A percentile compares a stretch with the other conserved stretches of the same genome.
Conservation (phyloP, 305 asterid genomes). For the Vinca major region DNA sequence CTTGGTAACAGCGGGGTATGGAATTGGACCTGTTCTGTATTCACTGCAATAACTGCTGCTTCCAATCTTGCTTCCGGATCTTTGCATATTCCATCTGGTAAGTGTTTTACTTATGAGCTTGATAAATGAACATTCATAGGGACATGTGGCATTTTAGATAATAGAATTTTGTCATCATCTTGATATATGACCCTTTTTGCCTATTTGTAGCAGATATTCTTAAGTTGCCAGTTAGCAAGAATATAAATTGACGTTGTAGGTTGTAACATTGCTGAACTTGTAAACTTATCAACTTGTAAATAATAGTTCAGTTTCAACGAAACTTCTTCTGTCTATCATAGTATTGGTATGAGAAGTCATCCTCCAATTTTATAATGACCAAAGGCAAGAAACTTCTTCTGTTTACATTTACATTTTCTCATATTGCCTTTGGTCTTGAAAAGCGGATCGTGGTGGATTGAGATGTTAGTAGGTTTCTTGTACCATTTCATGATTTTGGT, state of each 20-base stretch:
- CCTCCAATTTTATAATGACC: too few species aligned
- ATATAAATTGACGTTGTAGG: not conserved
- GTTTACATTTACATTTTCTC: not conserved
- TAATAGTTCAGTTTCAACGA: not conserved
- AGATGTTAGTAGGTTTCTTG: too few species aligned
- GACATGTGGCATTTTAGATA: not conserved
- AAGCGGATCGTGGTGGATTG: too few species aligned
- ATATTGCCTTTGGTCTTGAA: too few species aligned
- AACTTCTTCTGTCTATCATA: not conserved
- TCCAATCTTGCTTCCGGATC: slow-evolving; percentile 98
- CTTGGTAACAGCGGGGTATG: slow-evolving; percentile 93
- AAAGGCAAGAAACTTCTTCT: not conserved
- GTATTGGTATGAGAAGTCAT: not conserved
- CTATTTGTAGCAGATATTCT: not conserved
- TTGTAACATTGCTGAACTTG: not conserved
- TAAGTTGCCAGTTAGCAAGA: not conserved
- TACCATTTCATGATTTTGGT: not conserved
- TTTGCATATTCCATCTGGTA: slow-evolving; percentile 64
- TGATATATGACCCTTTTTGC: not conserved
- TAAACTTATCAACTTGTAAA: not conserved
- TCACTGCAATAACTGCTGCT: slow-evolving; percentile 91
- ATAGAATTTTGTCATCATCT: not conserved
- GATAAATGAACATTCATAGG: not conserved
- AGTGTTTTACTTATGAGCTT: slow-evolving; percentile 18
- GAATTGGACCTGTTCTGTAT: slow-evolving; percentile 96